These are phyloP conservation scores for Podaxis rugospora DNA, from an alignment of 768 basidiomycete species.

Conservation along the genomic window DNA sequence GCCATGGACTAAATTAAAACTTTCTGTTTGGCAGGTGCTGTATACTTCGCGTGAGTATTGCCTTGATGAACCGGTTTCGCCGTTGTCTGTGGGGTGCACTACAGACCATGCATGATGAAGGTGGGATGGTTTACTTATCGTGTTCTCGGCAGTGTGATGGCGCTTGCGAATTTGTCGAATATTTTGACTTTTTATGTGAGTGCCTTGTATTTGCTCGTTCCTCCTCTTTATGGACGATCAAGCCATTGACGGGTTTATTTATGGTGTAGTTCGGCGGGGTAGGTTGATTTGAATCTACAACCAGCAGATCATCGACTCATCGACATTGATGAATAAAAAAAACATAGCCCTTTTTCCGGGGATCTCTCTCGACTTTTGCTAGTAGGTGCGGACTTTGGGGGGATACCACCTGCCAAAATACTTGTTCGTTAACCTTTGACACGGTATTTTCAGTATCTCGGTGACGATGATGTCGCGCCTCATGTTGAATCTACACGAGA, in stretches of 20 bases:
- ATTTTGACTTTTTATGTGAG: slow-evolving; percentile 31
- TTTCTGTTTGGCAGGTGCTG: slow-evolving; percentile 31
- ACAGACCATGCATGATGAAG: not conserved
- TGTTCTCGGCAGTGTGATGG: slow-evolving; percentile 40
- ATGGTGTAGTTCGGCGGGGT: slow-evolving; percentile 23
- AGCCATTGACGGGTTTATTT: not conserved
- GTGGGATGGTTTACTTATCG: not conserved
- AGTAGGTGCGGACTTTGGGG: slow-evolving; percentile 32
- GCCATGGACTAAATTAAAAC: not conserved
- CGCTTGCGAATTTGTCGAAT: slow-evolving; percentile 45
- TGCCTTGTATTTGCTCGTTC: slow-evolving; percentile 1
- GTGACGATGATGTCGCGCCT: slow-evolving; percentile 51
- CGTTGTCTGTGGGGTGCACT: not conserved
- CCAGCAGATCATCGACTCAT: not conserved
- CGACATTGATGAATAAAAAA: not conserved
- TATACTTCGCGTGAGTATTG: slow-evolving; percentile 49
- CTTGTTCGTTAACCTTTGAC: not conserved
- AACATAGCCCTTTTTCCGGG: slow-evolving; percentile 37
- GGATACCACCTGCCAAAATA: not conserved
- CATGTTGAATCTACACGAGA: slow-evolving; percentile 50
- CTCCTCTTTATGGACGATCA: slow-evolving; percentile 2
- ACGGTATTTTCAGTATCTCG: slow-evolving; percentile 31
- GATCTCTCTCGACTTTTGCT: slow-evolving; percentile 46
- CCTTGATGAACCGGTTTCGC: not conserved
- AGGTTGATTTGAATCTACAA: slow-evolving; percentile 1